A percentile compares a stretch with the other conserved stretches of the same genome.
phyloP scores from a whole-genome alignment of 257 asterid genomes.

The Craterostigma plantagineum region DNA sequence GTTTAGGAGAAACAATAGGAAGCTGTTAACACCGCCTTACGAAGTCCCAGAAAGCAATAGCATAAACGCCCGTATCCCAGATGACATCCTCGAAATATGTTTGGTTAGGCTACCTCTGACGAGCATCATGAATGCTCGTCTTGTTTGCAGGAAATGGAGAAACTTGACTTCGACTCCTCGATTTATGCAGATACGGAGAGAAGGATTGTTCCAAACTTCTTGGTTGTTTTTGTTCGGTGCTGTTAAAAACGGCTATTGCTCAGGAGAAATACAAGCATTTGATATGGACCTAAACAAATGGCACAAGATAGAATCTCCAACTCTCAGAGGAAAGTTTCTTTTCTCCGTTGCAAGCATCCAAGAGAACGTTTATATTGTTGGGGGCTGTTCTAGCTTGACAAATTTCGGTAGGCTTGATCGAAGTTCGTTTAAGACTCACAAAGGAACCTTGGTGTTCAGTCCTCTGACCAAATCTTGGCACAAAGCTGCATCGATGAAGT shows the following conservation, averaged over 20 bases:
- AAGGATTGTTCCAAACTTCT: slow-evolving; percentile 47
- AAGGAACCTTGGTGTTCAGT: slow-evolving; percentile 54
- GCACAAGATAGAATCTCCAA: slow-evolving; percentile 61
- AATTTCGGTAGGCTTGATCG: slow-evolving; percentile 72
- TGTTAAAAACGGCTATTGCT: slow-evolving; percentile 67
- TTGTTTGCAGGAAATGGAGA: slow-evolving; percentile 91
- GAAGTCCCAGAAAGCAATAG: slow-evolving; percentile 21
- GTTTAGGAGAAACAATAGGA: slow-evolving; percentile 39
- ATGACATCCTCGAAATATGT: slow-evolving; percentile 84
- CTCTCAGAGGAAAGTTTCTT: slow-evolving; percentile 59
- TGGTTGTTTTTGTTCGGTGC: slow-evolving; percentile 83
- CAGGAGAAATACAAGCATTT: slow-evolving; percentile 72
- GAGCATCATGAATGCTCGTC: slow-evolving; percentile 69
- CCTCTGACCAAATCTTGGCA: slow-evolving; percentile 69
- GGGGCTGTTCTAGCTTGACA: slow-evolving; percentile 92
- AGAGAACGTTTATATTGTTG: slow-evolving; percentile 55
- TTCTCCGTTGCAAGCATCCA: slow-evolving; percentile 59
- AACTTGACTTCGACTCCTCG: slow-evolving; percentile 45
- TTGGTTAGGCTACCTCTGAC: slow-evolving; percentile 69
- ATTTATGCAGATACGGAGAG: slow-evolving; percentile 65
- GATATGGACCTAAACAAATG: slow-evolving; percentile 58
- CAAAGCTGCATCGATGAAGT: slow-evolving; percentile 71
- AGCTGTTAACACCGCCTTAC: slow-evolving; percentile 12
- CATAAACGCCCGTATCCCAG: slow-evolving; percentile 56
- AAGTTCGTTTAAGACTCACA: slow-evolving; percentile 78